Base-by-base conservation (phyloP, 2,329 filamentous ascomycete species). In the Fusarium continuum region DNA sequence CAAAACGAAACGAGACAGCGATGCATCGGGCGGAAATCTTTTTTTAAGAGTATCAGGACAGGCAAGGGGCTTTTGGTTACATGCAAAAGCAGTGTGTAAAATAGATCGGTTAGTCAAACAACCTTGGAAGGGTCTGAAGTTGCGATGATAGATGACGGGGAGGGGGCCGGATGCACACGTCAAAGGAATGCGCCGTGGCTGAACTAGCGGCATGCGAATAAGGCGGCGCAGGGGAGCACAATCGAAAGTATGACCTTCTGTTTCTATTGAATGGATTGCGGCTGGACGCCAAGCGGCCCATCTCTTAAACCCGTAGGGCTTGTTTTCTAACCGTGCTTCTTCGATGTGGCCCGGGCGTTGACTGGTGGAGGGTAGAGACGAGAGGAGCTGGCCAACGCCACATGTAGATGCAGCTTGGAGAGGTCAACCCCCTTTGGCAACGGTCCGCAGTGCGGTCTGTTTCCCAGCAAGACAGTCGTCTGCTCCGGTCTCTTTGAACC, bases 181-280 rank as follows among this genome's bases (percentile, higher is more conserved):
- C 61, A 70, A 70, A 70, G 67, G 57, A 67, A 67, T 70, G 55
- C 67, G 67, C 69, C 69, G 57, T 59, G 64, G 58, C 67, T 65
- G 51, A 49, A 58, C 56, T 60, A 70, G 61, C 52, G 56, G 54
- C 55, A 53, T 55, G 51, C 50, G 51, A 69, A 71, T 71, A 67
- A 51, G 43, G 54, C 53, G 46, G 48, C 22, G 54, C 40, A 61
- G 53, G 43, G 45, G 22, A 67, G 44, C 59, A 66, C 63, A 67
- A 67, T 49, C 60, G 32, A 56, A 53, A 56, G 46, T 34, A 55
- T 64, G 55, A 48, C 58, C 68, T 68, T 59, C 50, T 57, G 54
- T 43, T 52, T 58, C 54, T 54, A 60, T 65, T 61, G 49, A 70
- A 59, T 55, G 54, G 56, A 70, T 48, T 64, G 59, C 44, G 50